Percentiles rank a stretch among this genome's conserved stretches.
Conservation (phyloP, 768 basidiomycete species). For the Lactarius psammicola region DNA sequence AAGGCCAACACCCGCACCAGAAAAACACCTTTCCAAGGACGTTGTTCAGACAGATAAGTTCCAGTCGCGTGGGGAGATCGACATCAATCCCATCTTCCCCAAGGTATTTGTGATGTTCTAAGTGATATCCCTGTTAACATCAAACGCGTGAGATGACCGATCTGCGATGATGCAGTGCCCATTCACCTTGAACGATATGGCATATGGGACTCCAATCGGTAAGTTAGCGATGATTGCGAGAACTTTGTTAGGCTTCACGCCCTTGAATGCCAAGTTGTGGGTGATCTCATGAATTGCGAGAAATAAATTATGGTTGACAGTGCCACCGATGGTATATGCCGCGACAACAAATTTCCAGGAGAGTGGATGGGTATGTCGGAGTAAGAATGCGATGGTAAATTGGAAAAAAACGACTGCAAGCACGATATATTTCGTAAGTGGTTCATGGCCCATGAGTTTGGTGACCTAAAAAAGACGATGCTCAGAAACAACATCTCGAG, state of each 20-base stretch:
- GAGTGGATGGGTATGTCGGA: constrained; percentile 67
- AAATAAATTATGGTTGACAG: constrained; percentile 96
- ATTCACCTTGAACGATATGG: constrained; percentile 88
- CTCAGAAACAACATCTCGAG: constrained; percentile 4
- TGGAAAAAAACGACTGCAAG: constrained; percentile 78
- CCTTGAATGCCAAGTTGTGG: constrained; percentile 91
- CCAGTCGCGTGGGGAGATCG: constrained; percentile 85
- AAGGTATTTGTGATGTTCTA: constrained; percentile 94
- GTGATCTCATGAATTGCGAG: constrained; percentile 98
- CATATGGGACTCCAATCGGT: constrained; percentile 93
- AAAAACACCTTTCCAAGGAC: constrained; percentile 98
- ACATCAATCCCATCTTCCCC: constrained; percentile 97
- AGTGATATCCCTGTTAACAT: constrained; percentile 70
- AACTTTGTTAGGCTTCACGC: constrained; percentile 78
- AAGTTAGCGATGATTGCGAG: constrained; percentile 90
- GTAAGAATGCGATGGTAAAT: constrained; percentile 55
- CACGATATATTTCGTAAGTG: constrained; percentile 89
- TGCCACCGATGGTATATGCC: constrained; percentile 89
- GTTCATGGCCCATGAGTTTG: constrained; percentile 95
- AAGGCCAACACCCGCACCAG: constrained; percentile 51
- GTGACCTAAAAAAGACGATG: constrained; percentile 66
- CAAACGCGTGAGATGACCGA: constrained; percentile 4
- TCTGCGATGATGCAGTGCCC: not conserved
- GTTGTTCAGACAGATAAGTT: constrained; percentile 86
- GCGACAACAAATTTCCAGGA: constrained; percentile 70